Evolutionary conservation across 129 eudicot species (phyloP), one percentile per base, ranked within the genome.

Genomic region (Tagetes erecta): DNA sequence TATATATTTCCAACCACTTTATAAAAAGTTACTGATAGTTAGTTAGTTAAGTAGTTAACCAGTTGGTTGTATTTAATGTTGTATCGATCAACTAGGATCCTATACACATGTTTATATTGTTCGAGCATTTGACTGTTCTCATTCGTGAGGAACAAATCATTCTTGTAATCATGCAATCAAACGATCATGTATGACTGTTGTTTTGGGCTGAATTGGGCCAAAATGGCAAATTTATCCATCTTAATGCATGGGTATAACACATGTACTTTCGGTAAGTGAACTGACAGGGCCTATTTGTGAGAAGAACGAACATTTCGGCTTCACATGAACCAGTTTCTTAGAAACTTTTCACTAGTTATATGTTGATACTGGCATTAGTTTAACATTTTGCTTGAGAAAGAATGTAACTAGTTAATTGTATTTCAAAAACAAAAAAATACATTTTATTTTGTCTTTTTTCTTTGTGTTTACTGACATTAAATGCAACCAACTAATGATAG

Each of bases 1-100:
- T 20, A 20, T 20, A 20, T 20, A 10, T 30, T 68, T 9, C 59
- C 70, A 4, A 34, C 33, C 51, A 67, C 79, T 45, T 69, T 76
- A 53, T 55, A 69, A 52, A 58, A 7, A 58, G 34, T 33, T 30
- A 31, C 6, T 57, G 64, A 37, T 56, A 30, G 37, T 6, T 20
- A 56, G 63, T 7, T 55, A 55, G 4, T 27, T 30, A 30, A 12
- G 7, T 57, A 31, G 33, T 52, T n/a, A 11, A 57, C 13, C 6
- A 56, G 12, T 56, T 60, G 35, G 14, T 59, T 59, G 37, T 8
- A 31, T 8, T 57, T 57, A 2, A 1, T 20, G 8, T 57, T 8
- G 12, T 57, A 57, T 8, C 58, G 27, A 20, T 20, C 27, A 20
- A 20, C 27, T 20, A 20, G 27, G 27, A 20, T 20, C 9, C 13